Evolutionary conservation across 768 basidiomycete genomes (phyloP).

Genomic region (Pleurotus platypus): DNA sequence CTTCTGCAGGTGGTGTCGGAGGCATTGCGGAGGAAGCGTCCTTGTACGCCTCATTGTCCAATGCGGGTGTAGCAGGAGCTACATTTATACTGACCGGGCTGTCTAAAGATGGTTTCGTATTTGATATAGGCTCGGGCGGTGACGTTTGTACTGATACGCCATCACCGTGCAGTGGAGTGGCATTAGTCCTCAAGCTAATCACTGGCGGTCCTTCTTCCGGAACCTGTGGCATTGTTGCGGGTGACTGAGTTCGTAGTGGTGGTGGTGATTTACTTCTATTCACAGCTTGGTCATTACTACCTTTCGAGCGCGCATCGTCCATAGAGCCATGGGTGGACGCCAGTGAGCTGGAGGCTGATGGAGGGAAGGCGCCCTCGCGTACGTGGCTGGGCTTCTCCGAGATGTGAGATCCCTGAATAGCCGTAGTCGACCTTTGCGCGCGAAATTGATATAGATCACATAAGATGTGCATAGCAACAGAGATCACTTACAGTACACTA

Average conservation of each 20-base stretch:
- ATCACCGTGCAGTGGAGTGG: too few species aligned
- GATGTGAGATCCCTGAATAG: not conserved
- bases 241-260: not conserved
- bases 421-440: slow-evolving; percentile 10
- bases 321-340: not conserved
- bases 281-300: not conserved
- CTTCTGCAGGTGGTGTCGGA: slow-evolving; percentile 11
- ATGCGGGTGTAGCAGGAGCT: slow-evolving; percentile 2
- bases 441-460: slow-evolving; percentile 9
- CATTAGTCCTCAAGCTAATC: not conserved
- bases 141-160: too few species aligned
- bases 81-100: slow-evolving; percentile 3
- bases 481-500: slow-evolving; percentile 7
- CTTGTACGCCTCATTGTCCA: slow-evolving; percentile 3
- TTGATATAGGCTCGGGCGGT: not conserved
- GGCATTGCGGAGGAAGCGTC: not conserved
- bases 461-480: slow-evolving; percentile 8
- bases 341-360: slow-evolving; percentile 25
- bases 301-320: too few species aligned
- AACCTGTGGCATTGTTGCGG: not conserved
- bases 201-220: not conserved
- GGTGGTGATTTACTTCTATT: not conserved
- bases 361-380: slow-evolving; percentile 69
- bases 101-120: not conserved
- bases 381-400: slow-evolving; percentile 31